phyloP scores from a whole-genome alignment of 2,329 filamentous ascomycete genomes.

The Phialophora tarda region DNA sequence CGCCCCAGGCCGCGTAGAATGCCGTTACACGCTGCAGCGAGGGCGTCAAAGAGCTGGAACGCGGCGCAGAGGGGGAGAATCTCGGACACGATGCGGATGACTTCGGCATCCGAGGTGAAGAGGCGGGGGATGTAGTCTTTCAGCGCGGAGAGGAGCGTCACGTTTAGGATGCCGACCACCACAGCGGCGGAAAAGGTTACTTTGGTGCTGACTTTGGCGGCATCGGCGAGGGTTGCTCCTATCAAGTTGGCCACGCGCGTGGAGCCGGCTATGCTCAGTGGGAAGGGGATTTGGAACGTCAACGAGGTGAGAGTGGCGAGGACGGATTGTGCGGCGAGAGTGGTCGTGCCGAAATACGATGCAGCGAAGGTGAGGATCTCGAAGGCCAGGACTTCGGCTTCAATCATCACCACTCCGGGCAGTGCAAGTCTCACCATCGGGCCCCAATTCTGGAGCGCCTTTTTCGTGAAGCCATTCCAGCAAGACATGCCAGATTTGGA shows the following conservation, averaged over 20 bases:
- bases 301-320: constrained; percentile 77
- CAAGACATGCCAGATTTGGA: constrained; percentile 66
- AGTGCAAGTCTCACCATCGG: constrained; percentile 87
- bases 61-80: constrained; percentile 81
- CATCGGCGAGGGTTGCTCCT: constrained; percentile 79
- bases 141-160: constrained; percentile 70
- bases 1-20: constrained; percentile 84
- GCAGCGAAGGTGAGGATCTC: constrained; percentile 86
- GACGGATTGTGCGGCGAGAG: constrained; percentile 86
- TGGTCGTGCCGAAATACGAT: constrained; percentile 76
- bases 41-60: constrained; percentile 87
- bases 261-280: constrained; percentile 83
- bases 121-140: constrained; percentile 76
- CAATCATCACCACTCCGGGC: constrained; percentile 90
- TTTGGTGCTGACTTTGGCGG: constrained; percentile 79
- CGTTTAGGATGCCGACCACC: constrained; percentile 78
- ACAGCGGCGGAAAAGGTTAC: constrained; percentile 72
- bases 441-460: constrained; percentile 74
- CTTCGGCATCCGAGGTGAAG: constrained; percentile 75
- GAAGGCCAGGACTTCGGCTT: constrained; percentile 92
- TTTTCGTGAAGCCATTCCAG: constrained; percentile 78
- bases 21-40: constrained; percentile 80
- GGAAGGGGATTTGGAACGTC: constrained; percentile 91
- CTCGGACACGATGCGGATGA: constrained; percentile 69
- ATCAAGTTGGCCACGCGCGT: constrained; percentile 92